Evolutionary conservation across 225 moss, liverwort and hornwort genomes (phyloP).

Genomic region (Pleurozium schreberi): DNA sequence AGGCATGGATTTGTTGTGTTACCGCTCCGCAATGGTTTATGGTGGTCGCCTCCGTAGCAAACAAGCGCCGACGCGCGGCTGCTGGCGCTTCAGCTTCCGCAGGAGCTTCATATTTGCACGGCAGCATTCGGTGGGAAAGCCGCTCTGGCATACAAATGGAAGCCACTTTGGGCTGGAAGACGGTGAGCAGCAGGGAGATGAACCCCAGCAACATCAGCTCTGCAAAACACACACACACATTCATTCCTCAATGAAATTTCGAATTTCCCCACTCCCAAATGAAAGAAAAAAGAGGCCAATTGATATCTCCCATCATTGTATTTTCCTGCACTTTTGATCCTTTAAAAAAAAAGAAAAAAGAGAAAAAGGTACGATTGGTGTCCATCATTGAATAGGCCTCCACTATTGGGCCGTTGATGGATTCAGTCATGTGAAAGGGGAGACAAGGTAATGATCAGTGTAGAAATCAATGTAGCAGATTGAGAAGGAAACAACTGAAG

Average conservation of each 20-base stretch:
- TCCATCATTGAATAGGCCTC: not conserved
- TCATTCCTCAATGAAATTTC: not conserved
- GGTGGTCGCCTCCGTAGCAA: slow-evolving; percentile 5
- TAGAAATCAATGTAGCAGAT: not conserved
- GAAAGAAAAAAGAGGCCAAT: not conserved
- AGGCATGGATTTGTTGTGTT: not conserved
- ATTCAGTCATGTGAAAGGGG: not conserved
- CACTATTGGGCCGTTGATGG: not conserved
- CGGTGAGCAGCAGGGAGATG: slow-evolving; percentile 82
- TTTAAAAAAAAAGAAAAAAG: not conserved
- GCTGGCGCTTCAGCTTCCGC: not conserved
- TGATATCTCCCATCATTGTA: not conserved
- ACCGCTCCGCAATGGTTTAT: not conserved
- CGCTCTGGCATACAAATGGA: slow-evolving; percentile 54
- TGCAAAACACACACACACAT: not conserved
- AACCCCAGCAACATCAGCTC: slow-evolving; percentile 98
- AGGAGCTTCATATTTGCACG: slow-evolving; percentile 24
- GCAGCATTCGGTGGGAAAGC: slow-evolving; percentile 43
- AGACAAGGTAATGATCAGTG: not conserved
- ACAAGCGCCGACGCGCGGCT: slow-evolving; percentile 27
- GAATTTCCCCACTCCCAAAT: not conserved
- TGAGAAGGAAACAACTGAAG: not conserved
- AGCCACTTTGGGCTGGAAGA: slow-evolving; percentile 42
- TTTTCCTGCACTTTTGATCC: not conserved
- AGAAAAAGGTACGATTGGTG: not conserved